Evolutionary conservation across 176 grass and related monocot species (phyloP), one percentile per base, ranked within the genome.

Genomic region (Chrysopogon serrulatus): DNA sequence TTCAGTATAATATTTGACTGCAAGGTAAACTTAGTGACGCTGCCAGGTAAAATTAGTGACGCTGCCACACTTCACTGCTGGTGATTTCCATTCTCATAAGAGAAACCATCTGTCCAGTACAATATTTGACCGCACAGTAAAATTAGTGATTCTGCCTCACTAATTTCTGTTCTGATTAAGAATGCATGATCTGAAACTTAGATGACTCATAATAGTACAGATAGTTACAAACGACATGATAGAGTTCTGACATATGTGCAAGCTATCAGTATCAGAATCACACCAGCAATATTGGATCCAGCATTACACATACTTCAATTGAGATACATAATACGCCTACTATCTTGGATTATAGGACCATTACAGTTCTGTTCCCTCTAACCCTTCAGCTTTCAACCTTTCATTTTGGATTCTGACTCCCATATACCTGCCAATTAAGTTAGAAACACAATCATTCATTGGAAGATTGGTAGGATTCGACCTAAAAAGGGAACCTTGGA

Each of bases 371-470:
- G 10, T 73, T 5, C 36, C 72, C 19, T 34, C 61, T 18, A 18
- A 33, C 28, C 65, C 84, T 83, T 47, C 59, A 73, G 67, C 56
- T 42, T n/a, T 47, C 71, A 91, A 30, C 24, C 89, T 91, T 35
- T 94, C 86, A 26, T 88, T 82, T 82, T 87, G 83, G 31, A 94
- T 90, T 75, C 84, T 90, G 71, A 97, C 59, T 42, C 90, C 94
- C 94, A 97, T 92, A 30, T 94, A 94, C 90, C 92, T 97, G 80
- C 59, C 79, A 86, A 53, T 78, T 17, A 71, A 44, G 8, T 77
- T n/a, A 79, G 59, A 86, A 66, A 86, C 57, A 86, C 3, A 37
- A 79, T 83, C 83, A 82, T 14, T 47, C 12, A 19, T 10, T 14
- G 34, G 62, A 71, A 73, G 34, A 86, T 82, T 9, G 54, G 70